Percentiles rank a stretch among this genome's conserved stretches.
Conservation (phyloP, 495 filamentous ascomycete genomes). For the Xylaria intraflava region DNA sequence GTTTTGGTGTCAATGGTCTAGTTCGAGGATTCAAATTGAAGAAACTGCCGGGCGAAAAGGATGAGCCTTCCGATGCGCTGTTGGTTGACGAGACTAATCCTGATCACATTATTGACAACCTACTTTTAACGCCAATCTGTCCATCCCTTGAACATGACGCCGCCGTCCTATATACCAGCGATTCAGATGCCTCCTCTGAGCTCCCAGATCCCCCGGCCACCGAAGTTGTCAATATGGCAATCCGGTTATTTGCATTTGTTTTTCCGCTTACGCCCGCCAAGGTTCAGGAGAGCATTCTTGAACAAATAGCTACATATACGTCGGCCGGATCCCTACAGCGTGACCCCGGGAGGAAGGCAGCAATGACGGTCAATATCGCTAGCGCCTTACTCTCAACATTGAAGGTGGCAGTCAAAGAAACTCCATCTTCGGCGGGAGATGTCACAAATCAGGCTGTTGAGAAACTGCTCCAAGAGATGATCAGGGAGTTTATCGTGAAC, state of each 20-base stretch:
- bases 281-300: conserved; percentile 90
- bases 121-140: conserved; percentile 67
- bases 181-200: conserved; percentile 30
- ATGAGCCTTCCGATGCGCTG: conserved; percentile 47
- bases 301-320: conserved; percentile 83
- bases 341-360: conserved; percentile 80
- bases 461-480: conserved; percentile 76
- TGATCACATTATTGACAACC: conserved; percentile 64
- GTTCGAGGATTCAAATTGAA: conserved; percentile 69
- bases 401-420: conserved; percentile 78
- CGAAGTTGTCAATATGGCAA: conserved; percentile 88
- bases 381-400: conserved; percentile 71
- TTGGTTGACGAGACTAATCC: conserved; percentile 57
- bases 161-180: conserved; percentile 65
- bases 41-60: conserved; percentile 63
- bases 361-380: conserved; percentile 84
- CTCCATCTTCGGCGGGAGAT: conserved; percentile 62
- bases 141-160: conserved; percentile 86
- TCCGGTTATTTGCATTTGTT: conserved; percentile 83
- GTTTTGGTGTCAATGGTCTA: conserved; percentile 84
- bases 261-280: conserved; percentile 81
- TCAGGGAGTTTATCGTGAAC: conserved; percentile 73
- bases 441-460: conserved; percentile 70
- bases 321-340: conserved; percentile 72
- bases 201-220: conserved; percentile 81